A percentile compares a stretch with the other conserved stretches of the same genome.
These are phyloP conservation scores for Diplodia mutila DNA, from an alignment of 2,329 filamentous ascomycete species.

Conservation along the genomic window DNA sequence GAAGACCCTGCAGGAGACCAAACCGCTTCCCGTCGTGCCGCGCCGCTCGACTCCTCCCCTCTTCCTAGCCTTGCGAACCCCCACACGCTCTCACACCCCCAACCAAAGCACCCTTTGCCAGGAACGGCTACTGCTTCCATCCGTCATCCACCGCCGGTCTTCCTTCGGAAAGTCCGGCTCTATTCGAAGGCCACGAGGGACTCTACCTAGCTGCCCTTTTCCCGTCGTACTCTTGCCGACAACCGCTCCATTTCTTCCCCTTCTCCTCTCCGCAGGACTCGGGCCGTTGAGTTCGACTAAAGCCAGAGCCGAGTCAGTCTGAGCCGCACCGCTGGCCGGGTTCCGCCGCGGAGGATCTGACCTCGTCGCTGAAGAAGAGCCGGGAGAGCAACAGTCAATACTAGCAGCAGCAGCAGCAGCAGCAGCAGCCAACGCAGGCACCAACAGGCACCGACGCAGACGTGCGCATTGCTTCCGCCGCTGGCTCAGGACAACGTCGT, in stretches of 20 bases:
- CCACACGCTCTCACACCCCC: slow-evolving; percentile 10
- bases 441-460: background rate
- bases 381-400: background rate
- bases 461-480: background rate
- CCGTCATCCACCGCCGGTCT: background rate
- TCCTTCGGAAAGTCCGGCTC: slow-evolving; percentile 10
- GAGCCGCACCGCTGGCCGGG: background rate
- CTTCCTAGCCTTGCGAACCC: slow-evolving; percentile 16
- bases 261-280: background rate
- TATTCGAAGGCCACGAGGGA: background rate
- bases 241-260: background rate
- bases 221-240: background rate
- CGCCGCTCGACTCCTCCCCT: slow-evolving; percentile 5
- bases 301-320: background rate
- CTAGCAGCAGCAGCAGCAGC: background rate
- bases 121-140: slow-evolving; percentile 1
- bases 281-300: background rate
- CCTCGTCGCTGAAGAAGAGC: slow-evolving; percentile 16
- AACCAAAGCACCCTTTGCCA: background rate
- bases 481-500: background rate
- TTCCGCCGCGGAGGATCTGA: background rate
- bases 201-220: background rate
- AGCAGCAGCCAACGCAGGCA: background rate
- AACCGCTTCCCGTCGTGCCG: slow-evolving; percentile 7
- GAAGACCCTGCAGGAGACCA: slow-evolving; percentile 20